phyloP scores from a whole-genome alignment of 768 basidiomycete species.

The Flagelloscypha sp. region DNA sequence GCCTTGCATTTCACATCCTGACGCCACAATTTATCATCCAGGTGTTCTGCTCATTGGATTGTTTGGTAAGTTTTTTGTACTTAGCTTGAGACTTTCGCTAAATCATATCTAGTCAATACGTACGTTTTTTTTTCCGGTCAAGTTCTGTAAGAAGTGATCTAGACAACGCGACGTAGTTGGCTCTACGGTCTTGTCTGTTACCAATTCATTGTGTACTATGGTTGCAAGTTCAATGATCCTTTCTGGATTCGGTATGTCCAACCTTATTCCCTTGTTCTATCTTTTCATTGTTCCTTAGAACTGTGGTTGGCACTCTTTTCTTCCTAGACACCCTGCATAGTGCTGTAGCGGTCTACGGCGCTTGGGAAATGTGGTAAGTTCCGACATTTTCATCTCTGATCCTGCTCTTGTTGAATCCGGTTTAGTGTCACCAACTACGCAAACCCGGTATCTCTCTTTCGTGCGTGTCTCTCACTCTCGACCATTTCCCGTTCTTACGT shows the following conservation, averaged over 20 bases:
- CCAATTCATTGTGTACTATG: slow-evolving; percentile 33
- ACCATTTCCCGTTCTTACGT: neutral
- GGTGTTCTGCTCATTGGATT: slow-evolving; percentile 20
- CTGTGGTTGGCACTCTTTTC: slow-evolving; percentile 25
- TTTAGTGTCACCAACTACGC: slow-evolving; percentile 31
- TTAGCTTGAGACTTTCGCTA: neutral
- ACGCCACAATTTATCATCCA: too few species aligned
- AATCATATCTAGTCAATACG: slow-evolving; percentile 16
- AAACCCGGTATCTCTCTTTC: slow-evolving; percentile 27
- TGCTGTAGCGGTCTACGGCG: slow-evolving; percentile 26
- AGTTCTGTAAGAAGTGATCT: too few species aligned
- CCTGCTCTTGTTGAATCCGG: neutral
- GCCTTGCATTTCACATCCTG: too few species aligned
- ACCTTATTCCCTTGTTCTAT: neutral
- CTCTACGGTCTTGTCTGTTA: slow-evolving; percentile 35
- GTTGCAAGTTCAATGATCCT: slow-evolving; percentile 29
- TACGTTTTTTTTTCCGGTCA: too few species aligned
- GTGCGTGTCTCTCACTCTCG: slow-evolving; percentile 12
- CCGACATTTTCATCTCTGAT: neutral
- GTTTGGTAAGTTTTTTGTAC: slow-evolving; percentile 14
- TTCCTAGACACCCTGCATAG: slow-evolving; percentile 29
- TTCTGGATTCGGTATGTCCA: slow-evolving; percentile 24
- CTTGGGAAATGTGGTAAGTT: slow-evolving; percentile 24
- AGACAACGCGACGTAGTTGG: too few species aligned
- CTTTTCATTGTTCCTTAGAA: slow-evolving; percentile 12